Evolutionary conservation across 2,329 filamentous ascomycete species (phyloP).

Genomic region (Phyllosticta ampelicida): DNA sequence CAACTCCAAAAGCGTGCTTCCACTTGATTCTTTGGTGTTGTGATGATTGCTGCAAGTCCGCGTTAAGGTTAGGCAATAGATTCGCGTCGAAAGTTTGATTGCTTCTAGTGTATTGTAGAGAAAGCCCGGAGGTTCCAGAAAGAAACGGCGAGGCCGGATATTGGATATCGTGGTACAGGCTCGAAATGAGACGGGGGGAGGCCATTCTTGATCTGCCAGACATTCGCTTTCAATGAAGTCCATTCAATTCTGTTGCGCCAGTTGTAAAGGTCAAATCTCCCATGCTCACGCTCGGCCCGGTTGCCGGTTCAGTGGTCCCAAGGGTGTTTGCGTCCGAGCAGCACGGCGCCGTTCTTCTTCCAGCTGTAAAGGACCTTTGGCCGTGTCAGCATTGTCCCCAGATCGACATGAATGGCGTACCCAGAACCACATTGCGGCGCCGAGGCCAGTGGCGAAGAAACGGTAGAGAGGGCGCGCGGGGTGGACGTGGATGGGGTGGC

Average conservation of each 20-base stretch:
- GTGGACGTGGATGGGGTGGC: slow-evolving; percentile 48
- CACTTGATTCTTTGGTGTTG: background rate
- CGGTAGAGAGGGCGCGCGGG: slow-evolving; percentile 63
- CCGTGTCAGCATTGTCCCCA: background rate
- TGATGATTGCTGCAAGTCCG: background rate
- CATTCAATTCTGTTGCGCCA: background rate
- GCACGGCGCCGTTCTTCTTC: slow-evolving; percentile 86
- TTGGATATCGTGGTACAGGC: background rate
- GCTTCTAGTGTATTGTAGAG: background rate
- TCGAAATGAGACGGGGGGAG: background rate
- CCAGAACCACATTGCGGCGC: slow-evolving; percentile 99
- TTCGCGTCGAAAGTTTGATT: background rate
- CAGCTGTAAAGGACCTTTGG: slow-evolving; percentile 83
- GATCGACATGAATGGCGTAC: slow-evolving; percentile 45
- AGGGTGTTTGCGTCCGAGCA: slow-evolving; percentile 90
- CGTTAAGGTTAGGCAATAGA: background rate
- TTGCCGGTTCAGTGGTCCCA: slow-evolving; percentile 66
- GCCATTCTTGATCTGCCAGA: background rate
- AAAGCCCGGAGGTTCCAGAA: background rate
- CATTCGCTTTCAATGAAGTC: background rate
- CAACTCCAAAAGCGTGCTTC: background rate
- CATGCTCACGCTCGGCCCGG: background rate
- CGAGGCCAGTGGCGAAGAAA: slow-evolving; percentile 74
- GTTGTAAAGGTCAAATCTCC: background rate
- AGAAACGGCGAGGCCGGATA: background rate